A percentile compares a stretch with the other conserved stretches of the same genome.
phyloP scores from a whole-genome alignment of 179 eudicot species.

The Beta lomatogona region DNA sequence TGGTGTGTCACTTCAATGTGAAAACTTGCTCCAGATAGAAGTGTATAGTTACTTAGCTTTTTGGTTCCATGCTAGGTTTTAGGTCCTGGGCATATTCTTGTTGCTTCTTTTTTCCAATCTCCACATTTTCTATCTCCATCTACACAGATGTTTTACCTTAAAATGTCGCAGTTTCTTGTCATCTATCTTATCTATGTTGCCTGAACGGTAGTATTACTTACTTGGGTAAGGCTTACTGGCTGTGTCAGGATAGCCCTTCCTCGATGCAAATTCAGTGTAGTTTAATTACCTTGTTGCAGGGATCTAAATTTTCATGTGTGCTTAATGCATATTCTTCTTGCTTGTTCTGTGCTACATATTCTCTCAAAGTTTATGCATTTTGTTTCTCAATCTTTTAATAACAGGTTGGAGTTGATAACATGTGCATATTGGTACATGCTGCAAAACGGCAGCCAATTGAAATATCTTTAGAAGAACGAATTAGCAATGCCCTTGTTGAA shows the following conservation, averaged over 20 bases:
- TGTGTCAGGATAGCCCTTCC: not conserved
- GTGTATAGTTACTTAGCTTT: not conserved
- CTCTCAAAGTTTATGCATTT: conserved; percentile 8
- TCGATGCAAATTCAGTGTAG: not conserved
- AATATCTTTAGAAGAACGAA: conserved; percentile 76
- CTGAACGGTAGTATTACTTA: not conserved
- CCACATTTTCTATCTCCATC: not conserved
- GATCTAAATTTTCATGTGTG: not conserved
- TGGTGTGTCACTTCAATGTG: not conserved
- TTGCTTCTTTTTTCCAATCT: not conserved
- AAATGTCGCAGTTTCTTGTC: not conserved
- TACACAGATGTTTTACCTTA: not conserved
- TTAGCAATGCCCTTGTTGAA: conserved; percentile 92
- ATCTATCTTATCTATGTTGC: not conserved
- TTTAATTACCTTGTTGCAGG: not conserved
- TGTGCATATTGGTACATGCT: conserved; percentile 98
- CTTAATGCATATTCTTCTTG: not conserved
- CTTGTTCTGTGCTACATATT: not conserved
- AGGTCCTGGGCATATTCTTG: not conserved
- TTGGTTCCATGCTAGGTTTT: not conserved
- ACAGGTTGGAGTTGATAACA: conserved; percentile 99
- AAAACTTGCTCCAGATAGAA: not conserved
- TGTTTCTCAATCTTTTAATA: conserved; percentile 13
- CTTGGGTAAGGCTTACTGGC: not conserved
- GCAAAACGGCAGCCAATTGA: conserved; percentile 84